Conservation (phyloP, 1,284 basidiomycete species). For the Microbotryomycetes sp. region DNA sequence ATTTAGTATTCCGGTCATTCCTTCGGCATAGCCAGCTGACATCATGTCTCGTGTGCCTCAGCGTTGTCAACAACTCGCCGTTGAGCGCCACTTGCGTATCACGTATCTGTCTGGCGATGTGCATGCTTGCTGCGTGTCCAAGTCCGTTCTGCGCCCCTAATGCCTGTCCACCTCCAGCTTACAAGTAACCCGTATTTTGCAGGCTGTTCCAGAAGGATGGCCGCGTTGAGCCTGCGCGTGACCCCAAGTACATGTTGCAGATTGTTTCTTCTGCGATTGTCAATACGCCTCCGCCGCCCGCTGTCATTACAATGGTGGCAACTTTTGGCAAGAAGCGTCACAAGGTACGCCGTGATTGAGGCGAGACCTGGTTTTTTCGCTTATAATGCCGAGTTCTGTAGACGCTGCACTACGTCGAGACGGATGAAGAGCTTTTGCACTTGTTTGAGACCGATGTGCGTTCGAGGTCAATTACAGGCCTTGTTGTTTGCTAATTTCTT, state of each 20-base stretch:
- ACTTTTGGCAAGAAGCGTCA: constrained; percentile 74
- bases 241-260: constrained; percentile 82
- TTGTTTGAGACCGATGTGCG: constrained; percentile 25
- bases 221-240: constrained; percentile 47
- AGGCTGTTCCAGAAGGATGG: constrained; percentile 44
- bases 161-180: neutral
- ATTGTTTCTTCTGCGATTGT: constrained; percentile 45
- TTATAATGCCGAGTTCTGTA: constrained; percentile 4
- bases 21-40: neutral
- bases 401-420: constrained; percentile 42
- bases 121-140: constrained; percentile 69
- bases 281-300: constrained; percentile 57
- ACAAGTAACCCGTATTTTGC: neutral
- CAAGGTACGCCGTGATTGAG: constrained; percentile 58
- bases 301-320: constrained; percentile 72
- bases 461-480: no score
- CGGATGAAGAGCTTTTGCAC: constrained; percentile 56
- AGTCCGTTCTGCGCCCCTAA: constrained; percentile 49
- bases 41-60: neutral
- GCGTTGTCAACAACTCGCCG: constrained; percentile 61
- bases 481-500: no score
- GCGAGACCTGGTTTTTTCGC: constrained; percentile 39
- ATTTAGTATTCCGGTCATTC: neutral
- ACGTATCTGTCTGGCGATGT: constrained; percentile 87
- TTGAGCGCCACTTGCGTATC: constrained; percentile 56